These are phyloP conservation scores for Didymella lethalis DNA, from an alignment of 2,329 filamentous ascomycete species.

Conservation along the genomic window DNA sequence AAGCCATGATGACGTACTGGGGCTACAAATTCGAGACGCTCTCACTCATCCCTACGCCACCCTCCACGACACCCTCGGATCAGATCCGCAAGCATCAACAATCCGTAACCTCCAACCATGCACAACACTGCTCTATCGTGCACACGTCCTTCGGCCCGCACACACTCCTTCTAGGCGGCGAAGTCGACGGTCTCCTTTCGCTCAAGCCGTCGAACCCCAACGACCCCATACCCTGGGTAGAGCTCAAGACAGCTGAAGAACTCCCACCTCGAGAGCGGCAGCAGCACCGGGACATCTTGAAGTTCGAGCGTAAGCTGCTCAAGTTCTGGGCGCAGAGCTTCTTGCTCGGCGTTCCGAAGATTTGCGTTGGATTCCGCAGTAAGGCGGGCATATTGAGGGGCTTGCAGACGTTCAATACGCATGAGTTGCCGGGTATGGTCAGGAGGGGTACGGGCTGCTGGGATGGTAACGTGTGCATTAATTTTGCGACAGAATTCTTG, in stretches of 20 bases:
- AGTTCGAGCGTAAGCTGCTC: conserved; percentile 88
- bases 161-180: conserved; percentile 82
- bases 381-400: conserved; percentile 74
- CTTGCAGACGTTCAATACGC: conserved; percentile 81
- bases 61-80: conserved; percentile 79
- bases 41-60: conserved; percentile 75
- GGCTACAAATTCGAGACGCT: conserved; percentile 98
- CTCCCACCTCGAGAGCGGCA: conserved; percentile 57
- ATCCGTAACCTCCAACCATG: conserved; percentile 82
- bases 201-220: conserved; percentile 30
- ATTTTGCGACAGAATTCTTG: conserved; percentile 81
- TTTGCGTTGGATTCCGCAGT: conserved; percentile 88
- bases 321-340: conserved; percentile 99
- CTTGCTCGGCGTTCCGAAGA: conserved; percentile 87
- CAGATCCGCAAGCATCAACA: conserved; percentile 79
- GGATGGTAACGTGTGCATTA: conserved; percentile 94
- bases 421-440: conserved; percentile 77
- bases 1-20: conserved; percentile 92
- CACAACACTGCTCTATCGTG: conserved; percentile 95
- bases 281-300: conserved; percentile 71
- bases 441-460: conserved; percentile 74
- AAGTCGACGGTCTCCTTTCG: conserved; percentile 78
- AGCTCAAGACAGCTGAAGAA: conserved; percentile 88
- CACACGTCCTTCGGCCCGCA: conserved; percentile 83
- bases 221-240: conserved; percentile 81